A percentile compares a stretch with the other conserved stretches of the same genome.
Evolutionary conservation across 116 monocot species (phyloP).

Genomic region (Papilionanthe hybrid): DNA sequence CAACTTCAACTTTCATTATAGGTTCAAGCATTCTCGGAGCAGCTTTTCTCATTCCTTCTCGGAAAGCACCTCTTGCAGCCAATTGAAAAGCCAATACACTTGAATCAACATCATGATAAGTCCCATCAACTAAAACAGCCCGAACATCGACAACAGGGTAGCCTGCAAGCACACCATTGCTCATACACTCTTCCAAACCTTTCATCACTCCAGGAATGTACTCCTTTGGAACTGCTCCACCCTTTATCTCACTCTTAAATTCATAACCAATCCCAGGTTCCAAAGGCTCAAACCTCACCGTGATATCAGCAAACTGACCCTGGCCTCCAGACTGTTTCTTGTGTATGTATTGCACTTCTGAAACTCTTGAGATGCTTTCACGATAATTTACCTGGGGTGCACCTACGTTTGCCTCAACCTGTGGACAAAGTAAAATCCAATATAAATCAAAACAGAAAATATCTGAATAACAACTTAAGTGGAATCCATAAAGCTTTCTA

Average conservation of each 20-base stretch:
- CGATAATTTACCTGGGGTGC: conserved; percentile 98
- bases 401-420: conserved; percentile 98
- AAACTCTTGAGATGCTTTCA: conserved; percentile 80
- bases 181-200: conserved; percentile 93
- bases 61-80: conserved; percentile 90
- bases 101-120: conserved; percentile 96
- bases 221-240: conserved; percentile 88
- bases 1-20: conserved; percentile 95
- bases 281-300: conserved; percentile 88
- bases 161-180: conserved; percentile 91
- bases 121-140: conserved; percentile 78
- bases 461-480: not conserved
- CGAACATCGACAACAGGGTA: conserved; percentile 94
- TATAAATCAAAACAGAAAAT: not conserved
- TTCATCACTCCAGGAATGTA: conserved; percentile 97
- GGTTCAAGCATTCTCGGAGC: conserved; percentile 87
- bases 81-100: conserved; percentile 94
- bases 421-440: conserved; percentile 13
- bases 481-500: not conserved
- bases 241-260: conserved; percentile 98
- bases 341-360: conserved; percentile 82
- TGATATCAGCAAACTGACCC: conserved; percentile 93
- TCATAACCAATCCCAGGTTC: conserved; percentile 84
- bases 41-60: conserved; percentile 85
- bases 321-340: conserved; percentile 96